Percentiles rank a stretch among this genome's conserved stretches.
phyloP scores from a whole-genome alignment of 2,329 filamentous ascomycete species.

The Aspergillus fumigatiaffinis region DNA sequence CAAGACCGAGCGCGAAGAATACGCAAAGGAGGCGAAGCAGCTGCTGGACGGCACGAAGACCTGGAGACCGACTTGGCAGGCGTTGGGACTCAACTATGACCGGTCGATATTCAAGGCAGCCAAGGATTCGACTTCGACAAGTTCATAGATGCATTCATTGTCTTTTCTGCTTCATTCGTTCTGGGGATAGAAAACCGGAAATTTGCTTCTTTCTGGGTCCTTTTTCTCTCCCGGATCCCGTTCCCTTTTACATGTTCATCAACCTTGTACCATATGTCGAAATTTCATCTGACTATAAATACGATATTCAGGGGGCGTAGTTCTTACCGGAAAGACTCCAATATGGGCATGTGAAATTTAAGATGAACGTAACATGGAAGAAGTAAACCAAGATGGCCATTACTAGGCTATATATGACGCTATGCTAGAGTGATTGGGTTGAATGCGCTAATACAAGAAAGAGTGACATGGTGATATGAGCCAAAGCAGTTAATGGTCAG shows the following conservation, averaged over 20 bases:
- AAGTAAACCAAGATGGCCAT: not conserved
- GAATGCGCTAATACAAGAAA: slow-evolving; percentile 1
- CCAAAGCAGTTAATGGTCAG: not conserved
- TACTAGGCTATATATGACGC: slow-evolving; percentile 2
- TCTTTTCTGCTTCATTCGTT: slow-evolving; percentile 2
- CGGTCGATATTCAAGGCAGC: slow-evolving; percentile 20
- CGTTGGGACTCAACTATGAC: slow-evolving; percentile 38
- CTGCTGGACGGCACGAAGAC: slow-evolving; percentile 57
- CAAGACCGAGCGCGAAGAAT: slow-evolving; percentile 41
- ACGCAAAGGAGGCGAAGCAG: slow-evolving; percentile 59
- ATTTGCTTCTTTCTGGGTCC: not conserved
- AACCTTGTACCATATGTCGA: not conserved
- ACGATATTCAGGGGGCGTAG: not conserved
- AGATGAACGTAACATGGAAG: not conserved
- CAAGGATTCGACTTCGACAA: slow-evolving; percentile 10
- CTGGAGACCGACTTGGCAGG: slow-evolving; percentile 56
- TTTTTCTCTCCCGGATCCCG: not conserved
- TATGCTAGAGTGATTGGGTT: slow-evolving; percentile 3
- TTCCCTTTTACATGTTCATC: not conserved
- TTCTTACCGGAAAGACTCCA: not conserved
- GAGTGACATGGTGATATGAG: not conserved
- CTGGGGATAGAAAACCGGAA: slow-evolving; percentile 3
- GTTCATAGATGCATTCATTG: slow-evolving; percentile 7
- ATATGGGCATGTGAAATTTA: not conserved
- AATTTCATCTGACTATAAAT: not conserved